These are phyloP conservation scores for Kazachstania viticola DNA, from an alignment of 805 yeast genomes.

Conservation along the genomic window DNA sequence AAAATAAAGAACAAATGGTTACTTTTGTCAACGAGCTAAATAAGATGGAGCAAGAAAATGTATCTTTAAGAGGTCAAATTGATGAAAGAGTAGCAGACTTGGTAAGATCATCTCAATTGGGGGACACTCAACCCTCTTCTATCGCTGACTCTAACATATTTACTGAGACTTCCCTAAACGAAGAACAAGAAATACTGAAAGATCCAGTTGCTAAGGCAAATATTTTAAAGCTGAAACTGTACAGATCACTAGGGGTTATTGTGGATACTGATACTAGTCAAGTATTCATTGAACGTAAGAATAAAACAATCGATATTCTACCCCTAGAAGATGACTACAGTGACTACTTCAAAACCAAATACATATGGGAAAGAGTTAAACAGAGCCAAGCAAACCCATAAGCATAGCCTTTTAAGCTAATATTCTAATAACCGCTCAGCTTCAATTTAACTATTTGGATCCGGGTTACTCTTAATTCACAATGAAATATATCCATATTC, in stretches of 20 bases:
- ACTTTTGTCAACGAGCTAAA: constrained; percentile 18
- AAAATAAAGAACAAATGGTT: constrained; percentile 8
- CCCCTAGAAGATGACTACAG: constrained; percentile 43
- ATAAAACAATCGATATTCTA: constrained; percentile 37
- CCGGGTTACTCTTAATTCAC: background rate
- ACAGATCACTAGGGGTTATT: constrained; percentile 46
- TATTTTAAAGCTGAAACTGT: constrained; percentile 45
- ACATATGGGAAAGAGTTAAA: constrained; percentile 54
- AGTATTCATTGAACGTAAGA: constrained; percentile 39
- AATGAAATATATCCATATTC: too few species aligned
- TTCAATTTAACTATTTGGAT: background rate
- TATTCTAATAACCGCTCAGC: background rate
- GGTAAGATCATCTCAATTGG: background rate
- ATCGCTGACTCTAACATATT: background rate
- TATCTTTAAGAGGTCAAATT: constrained; percentile 10
- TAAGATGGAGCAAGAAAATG: constrained; percentile 12
- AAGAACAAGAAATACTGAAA: constrained; percentile 5
- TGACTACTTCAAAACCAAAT: constrained; percentile 60
- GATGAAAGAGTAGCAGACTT: constrained; percentile 10
- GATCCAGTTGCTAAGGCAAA: constrained; percentile 16
- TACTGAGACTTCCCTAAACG: constrained; percentile 1
- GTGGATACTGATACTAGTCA: constrained; percentile 33
- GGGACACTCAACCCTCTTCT: background rate
- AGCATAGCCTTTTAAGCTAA: background rate
- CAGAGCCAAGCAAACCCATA: background rate